Base-by-base conservation (phyloP, 2,329 filamentous ascomycete species). In the Fusarium chuoi region DNA sequence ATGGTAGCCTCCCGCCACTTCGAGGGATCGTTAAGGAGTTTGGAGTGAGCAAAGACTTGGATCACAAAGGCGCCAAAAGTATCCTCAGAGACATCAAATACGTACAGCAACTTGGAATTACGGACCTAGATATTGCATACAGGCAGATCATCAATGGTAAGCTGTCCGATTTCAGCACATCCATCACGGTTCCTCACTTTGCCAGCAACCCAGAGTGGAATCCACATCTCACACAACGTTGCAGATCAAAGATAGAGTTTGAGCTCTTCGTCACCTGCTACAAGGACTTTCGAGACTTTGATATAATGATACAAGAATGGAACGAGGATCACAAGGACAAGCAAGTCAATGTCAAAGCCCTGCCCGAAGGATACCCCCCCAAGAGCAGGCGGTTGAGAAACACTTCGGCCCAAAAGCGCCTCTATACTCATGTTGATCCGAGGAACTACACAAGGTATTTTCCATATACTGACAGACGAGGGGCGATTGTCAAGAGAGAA, bases 131-230 rank as follows among this genome's bases (percentile, higher is more conserved):
- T 7, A 5, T 64, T 20, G 20, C 42, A 20, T 12, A 51, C 38
- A 20, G 66, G 20, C 76, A 80, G 46, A 11, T 77, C 17, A 64
- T 78, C 59, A 61, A 54, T 61, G 65, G 71, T 55, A 79, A 78
- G 48, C 5, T 77, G 6, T 35, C 58, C 56, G 75, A 80, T 62
- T 77, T 80, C 48, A 79, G 77, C 67, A 72, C 39, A 10, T 60
- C 76, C 52, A 54, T 78, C 26, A 80, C 78, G 11, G 22, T 66
- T 13, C 78, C 78, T 18, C 78, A 80, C 58, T 75, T 66, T 35
- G 14, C 71, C 14, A 76, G 45, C 12, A 67, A 30, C 17, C 62
- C 54, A 6, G 67, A 71, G 52, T 36, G 62, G 41, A 67, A 58
- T 24, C 57, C 52, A 7, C 33, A 44, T 12, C 38, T 71, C 18